Base-by-base conservation (phyloP, 2,329 filamentous ascomycete species). In the Fusarium sambucinum region DNA sequence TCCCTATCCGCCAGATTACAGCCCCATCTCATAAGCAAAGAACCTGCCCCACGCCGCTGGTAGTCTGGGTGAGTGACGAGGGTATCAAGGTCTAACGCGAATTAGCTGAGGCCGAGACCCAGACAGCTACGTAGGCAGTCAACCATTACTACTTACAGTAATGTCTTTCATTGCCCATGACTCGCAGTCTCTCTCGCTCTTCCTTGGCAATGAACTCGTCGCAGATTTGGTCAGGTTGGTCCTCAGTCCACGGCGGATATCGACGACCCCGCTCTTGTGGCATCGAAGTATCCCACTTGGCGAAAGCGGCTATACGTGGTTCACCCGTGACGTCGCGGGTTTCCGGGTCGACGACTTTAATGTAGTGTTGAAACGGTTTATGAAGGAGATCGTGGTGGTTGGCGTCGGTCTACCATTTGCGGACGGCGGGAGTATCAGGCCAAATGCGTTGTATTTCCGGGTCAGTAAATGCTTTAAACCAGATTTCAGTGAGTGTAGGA, bases 21-120 rank as follows among this genome's bases (percentile, higher is more conserved):
- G 2, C 73, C 72, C 62, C 71, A 75, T 47, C 56, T 44, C 10
- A 75, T 57, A 2, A 75, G 65, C 69, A 74, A 66, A 4, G 69
- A 73, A 2, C 72, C 72, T 6, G 63, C 64, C 14, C 73, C 73
- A n/a, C 63, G 65, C 4, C 73, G 61, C 37, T 73, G 73, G 14
- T 75, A 75, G 2, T 74, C 70, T 0, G 72, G 73, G 29, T 74
- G 73, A 1, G 73, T 75, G 3, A 51, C 73, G 4, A 75, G 30
- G 1, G 72, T 75, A 37, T 75, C 73, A 1, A 75, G 64, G 51
- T 74, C 73, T 73, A 6, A n/a, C 21, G 33, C 47, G 16, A 21
- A 35, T 51, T 38, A 51, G 32, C 10, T n/a, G 17, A 10, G 7
- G 11, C 14, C 27, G 7, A n/a, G 14, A 16, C 44, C 29, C 55